Base-by-base conservation (phyloP, 164 flowering plant genomes). In the Buxus sempervirens region DNA sequence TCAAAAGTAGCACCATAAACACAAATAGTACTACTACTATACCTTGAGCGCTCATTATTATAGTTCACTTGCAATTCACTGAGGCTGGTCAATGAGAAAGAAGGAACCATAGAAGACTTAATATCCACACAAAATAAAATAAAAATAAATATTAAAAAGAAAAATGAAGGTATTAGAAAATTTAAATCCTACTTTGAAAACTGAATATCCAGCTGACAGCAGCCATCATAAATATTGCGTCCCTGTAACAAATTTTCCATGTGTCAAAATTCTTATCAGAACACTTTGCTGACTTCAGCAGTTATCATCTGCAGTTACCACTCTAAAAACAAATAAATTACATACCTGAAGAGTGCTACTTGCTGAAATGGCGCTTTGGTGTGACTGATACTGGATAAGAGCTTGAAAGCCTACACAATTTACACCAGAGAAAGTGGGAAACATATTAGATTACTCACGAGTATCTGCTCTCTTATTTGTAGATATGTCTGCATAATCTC, bases 181-280 rank as follows among this genome's bases (percentile, higher is more conserved):
- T 23, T 24, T 16, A 19, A 42, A 67, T 76, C 89, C 23, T 82
- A 96, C 99, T 93, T 96, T 62, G 99, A 96, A 73, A 77, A 96
- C 73, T 96, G 99, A 74, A 96, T 90, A 73, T 96, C 98, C 69
- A 96, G 84, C 81, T 90, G 96, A 77, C 99, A 96, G 85, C 99
- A 96, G 32, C 99, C 99, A 76, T 96, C 55, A 53, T 18, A 53
- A 19, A 53, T 53, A 53, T 53, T 53, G 1, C 55, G 22, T 53
- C 55, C 55, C 55, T 20, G 19, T 53, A 69, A 53, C 18, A 19
- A 12, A 12, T 16, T 16, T 18, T 5, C 55, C n/a, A 53, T 12
- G 21, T 19, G 1, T 53, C 2, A 18, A 53, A 0, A 16, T 16
- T 18, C 22, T 19, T 20, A 18, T 53, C 7, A 20, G 22, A 53